Conservation (phyloP, 2,329 filamentous ascomycete genomes). For the Lecanicillium sp. region DNA sequence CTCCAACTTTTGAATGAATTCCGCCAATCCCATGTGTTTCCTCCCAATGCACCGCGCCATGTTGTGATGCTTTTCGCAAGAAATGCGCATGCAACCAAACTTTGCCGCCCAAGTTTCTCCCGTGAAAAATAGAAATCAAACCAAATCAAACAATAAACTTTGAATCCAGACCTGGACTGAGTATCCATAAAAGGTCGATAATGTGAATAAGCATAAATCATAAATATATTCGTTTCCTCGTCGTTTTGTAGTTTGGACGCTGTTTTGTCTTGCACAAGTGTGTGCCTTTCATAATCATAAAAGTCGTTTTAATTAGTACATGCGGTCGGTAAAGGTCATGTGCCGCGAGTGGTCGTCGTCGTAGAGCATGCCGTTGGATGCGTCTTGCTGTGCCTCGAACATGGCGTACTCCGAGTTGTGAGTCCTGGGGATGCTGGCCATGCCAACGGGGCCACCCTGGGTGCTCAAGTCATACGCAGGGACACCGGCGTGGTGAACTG, state of each 20-base stretch:
- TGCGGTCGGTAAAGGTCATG: conserved; percentile 34
- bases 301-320: conserved; percentile 27
- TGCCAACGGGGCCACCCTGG: conserved; percentile 16
- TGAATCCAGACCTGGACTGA: conserved; percentile 2
- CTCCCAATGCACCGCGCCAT: too few species aligned
- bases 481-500: conserved; percentile 20
- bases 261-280: too few species aligned
- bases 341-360: conserved; percentile 34
- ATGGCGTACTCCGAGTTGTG: conserved; percentile 32
- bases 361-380: conserved; percentile 31
- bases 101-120: too few species aligned
- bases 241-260: not conserved
- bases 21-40: too few species aligned
- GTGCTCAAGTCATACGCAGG: conserved; percentile 24
- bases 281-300: conserved; percentile 5
- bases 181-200: conserved; percentile 3
- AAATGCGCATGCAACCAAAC: too few species aligned
- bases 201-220: conserved; percentile 3
- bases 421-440: conserved; percentile 21
- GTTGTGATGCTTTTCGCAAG: too few species aligned
- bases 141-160: conserved; percentile 6
- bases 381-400: conserved; percentile 37
- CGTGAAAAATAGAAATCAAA: conserved; percentile 1
- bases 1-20: conserved; percentile 1
- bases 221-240: conserved; percentile 8